Base-by-base conservation (phyloP, 2,329 filamentous ascomycete species). In the Aspergillus udagawae region DNA sequence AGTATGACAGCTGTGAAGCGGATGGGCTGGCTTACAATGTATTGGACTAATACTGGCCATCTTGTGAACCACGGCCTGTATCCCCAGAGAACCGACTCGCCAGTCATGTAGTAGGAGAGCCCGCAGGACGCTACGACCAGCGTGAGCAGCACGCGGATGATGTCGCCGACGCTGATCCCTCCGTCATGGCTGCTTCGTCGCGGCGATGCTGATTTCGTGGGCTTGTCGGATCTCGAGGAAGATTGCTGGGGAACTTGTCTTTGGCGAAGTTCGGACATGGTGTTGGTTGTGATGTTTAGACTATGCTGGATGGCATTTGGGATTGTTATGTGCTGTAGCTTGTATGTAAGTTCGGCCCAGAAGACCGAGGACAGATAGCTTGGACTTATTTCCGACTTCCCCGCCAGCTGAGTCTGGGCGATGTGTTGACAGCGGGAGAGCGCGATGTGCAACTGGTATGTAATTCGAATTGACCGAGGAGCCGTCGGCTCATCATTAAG, bases 91-190 rank as follows among this genome's bases (percentile, higher is more conserved):
- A 87, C 80, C 57, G 84, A 87, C 69, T 90, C 84, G 60, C 88
- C 88, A 60, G 88, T 91, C 64, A 90, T 80, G 62, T 92, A 84
- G 74, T 92, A 93, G 75, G 89, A 92, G 54, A 92, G 78, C 20
- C 83, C 86, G 66, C 82, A 84, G 25, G 85, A 89, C 49, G 87
- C 83, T 47, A 90, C 64, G 35, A 88, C 63, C 14, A 92, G 73
- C 54, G 90, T 90, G 32, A 82, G 82, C 49, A 92, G 67, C 29
- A 92, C 81, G 32, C 90, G 87, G 58, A 91, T 74, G 53, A 89
- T 73, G 71, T 93, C 90, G 35, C 91, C 65, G 44, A 78, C 48
- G 54, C 74, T 75, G 66, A 79, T 76, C n/a, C 70, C 67, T 35
- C 59, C 62, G 48, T 62, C 58, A 21, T 65, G 21, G 65, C 56